Evolutionary conservation across 2,329 filamentous ascomycete species (phyloP).

Genomic region (Talaromyces sp.): DNA sequence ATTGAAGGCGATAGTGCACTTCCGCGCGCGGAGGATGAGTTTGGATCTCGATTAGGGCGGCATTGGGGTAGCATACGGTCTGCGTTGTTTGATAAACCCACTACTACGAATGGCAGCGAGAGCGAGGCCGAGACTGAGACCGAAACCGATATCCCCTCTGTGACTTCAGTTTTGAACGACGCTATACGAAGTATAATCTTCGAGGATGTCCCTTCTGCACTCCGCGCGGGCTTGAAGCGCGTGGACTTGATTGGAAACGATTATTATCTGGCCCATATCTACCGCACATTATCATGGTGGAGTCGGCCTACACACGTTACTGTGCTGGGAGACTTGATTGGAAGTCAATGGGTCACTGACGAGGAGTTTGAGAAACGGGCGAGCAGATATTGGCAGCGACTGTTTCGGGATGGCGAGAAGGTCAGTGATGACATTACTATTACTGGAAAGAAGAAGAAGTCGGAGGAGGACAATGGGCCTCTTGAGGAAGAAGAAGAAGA

Average conservation of each 20-base stretch:
- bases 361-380: constrained; percentile 73
- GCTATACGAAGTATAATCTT: constrained; percentile 41
- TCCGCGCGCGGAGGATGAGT: constrained; percentile 45
- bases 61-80: constrained; percentile 26
- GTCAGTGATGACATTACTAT: constrained; percentile 46
- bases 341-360: constrained; percentile 90
- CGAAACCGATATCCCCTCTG: constrained; percentile 3
- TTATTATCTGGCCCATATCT: constrained; percentile 89
- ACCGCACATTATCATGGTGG: constrained; percentile 78
- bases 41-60: constrained; percentile 34
- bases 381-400: constrained; percentile 70
- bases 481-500: constrained; percentile 27
- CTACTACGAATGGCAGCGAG: neutral
- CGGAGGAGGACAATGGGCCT: constrained; percentile 33
- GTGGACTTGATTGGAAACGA: constrained; percentile 92
- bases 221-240: constrained; percentile 67
- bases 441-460: constrained; percentile 19
- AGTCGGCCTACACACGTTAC: constrained; percentile 76
- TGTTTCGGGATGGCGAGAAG: constrained; percentile 63
- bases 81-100: neutral
- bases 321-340: constrained; percentile 84
- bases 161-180: constrained; percentile 17
- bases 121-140: neutral
- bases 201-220: constrained; percentile 62
- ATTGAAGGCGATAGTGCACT: constrained; percentile 88